Conservation (phyloP, 2,329 filamentous ascomycete species). For the Aureobasidium lini region DNA sequence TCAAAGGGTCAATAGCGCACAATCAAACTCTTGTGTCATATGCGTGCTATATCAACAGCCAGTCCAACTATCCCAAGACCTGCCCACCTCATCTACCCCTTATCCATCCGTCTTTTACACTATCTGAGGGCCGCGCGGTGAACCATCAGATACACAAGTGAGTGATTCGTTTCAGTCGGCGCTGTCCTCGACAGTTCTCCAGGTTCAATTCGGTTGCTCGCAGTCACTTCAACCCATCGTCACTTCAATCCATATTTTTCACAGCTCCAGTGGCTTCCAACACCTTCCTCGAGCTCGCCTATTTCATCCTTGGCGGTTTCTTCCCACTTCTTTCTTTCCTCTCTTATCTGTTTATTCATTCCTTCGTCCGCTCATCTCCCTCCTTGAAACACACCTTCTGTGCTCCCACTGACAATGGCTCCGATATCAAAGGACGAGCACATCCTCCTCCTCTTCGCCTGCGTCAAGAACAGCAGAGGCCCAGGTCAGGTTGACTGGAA, state of each 20-base stretch:
- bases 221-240: neutral
- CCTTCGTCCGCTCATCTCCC: neutral
- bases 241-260: neutral
- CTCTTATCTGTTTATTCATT: neutral
- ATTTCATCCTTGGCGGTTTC: neutral
- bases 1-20: no score
- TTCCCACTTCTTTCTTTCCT: neutral
- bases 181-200: neutral
- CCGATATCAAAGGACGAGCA: constrained; percentile 39
- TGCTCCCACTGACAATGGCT: neutral
- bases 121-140: neutral
- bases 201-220: no score
- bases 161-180: neutral
- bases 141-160: neutral
- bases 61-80: neutral
- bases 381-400: neutral
- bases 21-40: neutral
- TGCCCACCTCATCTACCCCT: no score
- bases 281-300: neutral
- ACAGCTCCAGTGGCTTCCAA: neutral
- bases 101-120: no score
- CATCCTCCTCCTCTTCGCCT: constrained; percentile 58
- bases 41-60: neutral
- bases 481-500: constrained; percentile 58
- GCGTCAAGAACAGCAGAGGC: constrained; percentile 53